A percentile compares a stretch with the other conserved stretches of the same genome.
Conservation (phyloP, 2,329 filamentous ascomycete species). For the Cadophora gregata region DNA sequence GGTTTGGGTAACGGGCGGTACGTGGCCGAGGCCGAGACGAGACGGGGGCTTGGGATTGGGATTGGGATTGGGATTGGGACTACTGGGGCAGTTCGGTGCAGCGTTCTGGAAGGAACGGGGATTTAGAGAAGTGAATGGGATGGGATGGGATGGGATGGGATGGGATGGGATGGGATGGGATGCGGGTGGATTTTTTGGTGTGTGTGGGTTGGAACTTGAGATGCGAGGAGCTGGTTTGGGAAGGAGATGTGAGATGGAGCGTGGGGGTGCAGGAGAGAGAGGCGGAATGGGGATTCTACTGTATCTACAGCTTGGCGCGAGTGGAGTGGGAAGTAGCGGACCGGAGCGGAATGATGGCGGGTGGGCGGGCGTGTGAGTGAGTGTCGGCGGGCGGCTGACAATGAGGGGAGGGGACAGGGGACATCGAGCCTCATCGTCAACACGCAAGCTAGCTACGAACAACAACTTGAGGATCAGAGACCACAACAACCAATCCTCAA, state of each 20-base stretch:
- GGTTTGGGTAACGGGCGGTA: constrained; percentile 6
- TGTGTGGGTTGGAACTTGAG: neutral
- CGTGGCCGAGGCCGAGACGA: too few species aligned
- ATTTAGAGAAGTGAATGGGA: constrained; percentile 2
- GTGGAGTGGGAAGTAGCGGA: neutral
- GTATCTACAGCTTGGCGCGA: neutral
- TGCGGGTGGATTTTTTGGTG: neutral
- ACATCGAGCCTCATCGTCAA: neutral
- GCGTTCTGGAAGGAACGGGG: constrained; percentile 20
- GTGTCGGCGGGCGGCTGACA: neutral
- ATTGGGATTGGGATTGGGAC: too few species aligned
- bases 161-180: neutral
- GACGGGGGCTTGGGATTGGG: too few species aligned
- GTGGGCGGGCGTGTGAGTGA: too few species aligned
- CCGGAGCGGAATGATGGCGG: neutral
- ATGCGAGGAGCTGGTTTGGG: constrained; percentile 16
- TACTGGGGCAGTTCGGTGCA: constrained; percentile 4
- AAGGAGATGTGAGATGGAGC: neutral
- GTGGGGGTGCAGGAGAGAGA: neutral
- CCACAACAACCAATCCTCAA: neutral
- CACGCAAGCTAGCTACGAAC: neutral
- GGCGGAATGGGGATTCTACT: neutral
- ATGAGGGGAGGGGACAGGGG: too few species aligned
- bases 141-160: neutral
- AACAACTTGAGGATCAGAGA: neutral